Evolutionary conservation across 2,329 filamentous ascomycete species (phyloP).

Genomic region (Cladosporium sp.): DNA sequence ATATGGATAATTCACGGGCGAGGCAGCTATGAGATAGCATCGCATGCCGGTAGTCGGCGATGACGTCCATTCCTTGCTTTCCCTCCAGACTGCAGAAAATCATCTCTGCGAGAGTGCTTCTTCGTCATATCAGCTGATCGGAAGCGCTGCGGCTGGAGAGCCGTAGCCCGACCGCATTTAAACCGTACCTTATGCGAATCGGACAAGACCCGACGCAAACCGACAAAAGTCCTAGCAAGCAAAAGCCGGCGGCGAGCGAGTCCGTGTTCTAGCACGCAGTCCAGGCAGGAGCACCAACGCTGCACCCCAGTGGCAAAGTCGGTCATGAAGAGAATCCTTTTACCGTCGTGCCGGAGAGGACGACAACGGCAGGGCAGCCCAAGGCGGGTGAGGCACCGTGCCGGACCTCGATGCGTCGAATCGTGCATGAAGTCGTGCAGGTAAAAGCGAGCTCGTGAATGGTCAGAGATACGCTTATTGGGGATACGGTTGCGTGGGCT

Average conservation of each 20-base stretch:
- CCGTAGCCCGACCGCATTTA: neutral
- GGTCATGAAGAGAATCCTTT: conserved; percentile 6
- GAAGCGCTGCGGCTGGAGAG: neutral
- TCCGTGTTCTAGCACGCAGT: neutral
- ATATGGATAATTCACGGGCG: neutral
- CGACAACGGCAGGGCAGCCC: neutral
- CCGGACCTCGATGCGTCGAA: neutral
- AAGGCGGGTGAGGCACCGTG: conserved; percentile 1
- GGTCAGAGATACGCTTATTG: conserved; percentile 17
- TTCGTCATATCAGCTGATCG: neutral
- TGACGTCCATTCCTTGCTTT: neutral
- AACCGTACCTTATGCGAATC: neutral
- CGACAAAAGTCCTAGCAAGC: neutral
- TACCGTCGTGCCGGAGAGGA: neutral
- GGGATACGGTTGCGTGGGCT: neutral
- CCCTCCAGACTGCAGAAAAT: neutral
- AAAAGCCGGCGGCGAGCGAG: neutral
- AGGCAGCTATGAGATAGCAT: neutral
- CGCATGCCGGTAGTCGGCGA: neutral
- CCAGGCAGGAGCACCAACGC: neutral
- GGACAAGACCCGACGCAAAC: neutral
- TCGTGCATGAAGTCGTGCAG: conserved; percentile 4
- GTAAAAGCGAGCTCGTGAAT: neutral
- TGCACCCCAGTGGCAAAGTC: conserved; percentile 8
- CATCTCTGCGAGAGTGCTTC: neutral